Percentiles rank a stretch among this genome's conserved stretches.
Evolutionary conservation across 192 early-diverging fungal genomes (phyloP).

Genomic region (Gonapodya prolifera): DNA sequence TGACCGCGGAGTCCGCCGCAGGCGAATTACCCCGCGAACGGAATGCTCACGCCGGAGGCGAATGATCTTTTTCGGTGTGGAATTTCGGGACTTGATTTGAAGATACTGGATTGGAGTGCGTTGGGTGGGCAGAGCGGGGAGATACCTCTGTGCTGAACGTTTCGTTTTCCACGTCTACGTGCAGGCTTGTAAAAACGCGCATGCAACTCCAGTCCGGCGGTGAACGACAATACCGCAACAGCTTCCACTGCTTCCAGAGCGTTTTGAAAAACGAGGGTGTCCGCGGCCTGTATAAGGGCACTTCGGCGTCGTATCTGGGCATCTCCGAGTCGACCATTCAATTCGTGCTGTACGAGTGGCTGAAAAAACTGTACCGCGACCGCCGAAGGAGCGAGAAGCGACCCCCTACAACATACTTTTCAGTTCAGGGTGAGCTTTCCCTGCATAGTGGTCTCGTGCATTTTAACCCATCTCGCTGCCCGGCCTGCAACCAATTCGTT

Average conservation of each 20-base stretch:
- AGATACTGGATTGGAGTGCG: too few relatives aligned
- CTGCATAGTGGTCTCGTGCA: neutral
- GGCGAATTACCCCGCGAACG: too few relatives aligned
- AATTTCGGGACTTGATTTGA: too few relatives aligned
- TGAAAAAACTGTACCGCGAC: slow-evolving; percentile 40
- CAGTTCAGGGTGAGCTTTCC: neutral
- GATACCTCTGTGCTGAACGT: neutral
- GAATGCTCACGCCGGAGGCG: too few relatives aligned
- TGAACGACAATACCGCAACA: slow-evolving; percentile 50
- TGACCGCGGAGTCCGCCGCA: too few relatives aligned
- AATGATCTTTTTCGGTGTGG: too few relatives aligned
- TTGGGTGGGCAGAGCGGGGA: too few relatives aligned
- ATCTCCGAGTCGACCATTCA: slow-evolving; percentile 82
- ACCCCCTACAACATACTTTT: neutral
- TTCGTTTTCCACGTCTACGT: neutral
- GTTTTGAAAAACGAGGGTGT: slow-evolving; percentile 74
- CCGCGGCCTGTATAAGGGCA: slow-evolving; percentile 73
- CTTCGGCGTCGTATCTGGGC: slow-evolving; percentile 79
- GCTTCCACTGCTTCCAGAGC: slow-evolving; percentile 53
- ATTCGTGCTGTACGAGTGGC: slow-evolving; percentile 90
- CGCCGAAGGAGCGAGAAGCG: neutral
- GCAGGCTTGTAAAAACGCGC: slow-evolving; percentile 79
- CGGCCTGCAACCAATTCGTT: neutral
- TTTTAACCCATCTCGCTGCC: neutral
- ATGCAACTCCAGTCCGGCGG: slow-evolving; percentile 68